A percentile compares a stretch with the other conserved stretches of the same genome.
phyloP scores from a whole-genome alignment of 2,329 filamentous ascomycete species.

The Trichophyton benhamiae region DNA sequence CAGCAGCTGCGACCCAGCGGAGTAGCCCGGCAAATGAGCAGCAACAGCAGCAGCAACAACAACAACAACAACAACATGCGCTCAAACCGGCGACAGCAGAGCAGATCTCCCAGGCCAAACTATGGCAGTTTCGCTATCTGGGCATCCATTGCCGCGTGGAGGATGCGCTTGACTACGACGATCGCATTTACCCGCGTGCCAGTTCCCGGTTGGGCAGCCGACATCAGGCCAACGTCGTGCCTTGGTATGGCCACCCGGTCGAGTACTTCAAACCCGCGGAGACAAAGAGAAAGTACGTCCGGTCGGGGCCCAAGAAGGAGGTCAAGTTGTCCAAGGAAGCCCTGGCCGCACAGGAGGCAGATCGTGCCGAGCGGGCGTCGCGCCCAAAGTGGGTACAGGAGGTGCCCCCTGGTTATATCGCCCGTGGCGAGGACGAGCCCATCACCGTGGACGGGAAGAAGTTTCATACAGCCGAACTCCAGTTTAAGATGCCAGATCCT shows the following conservation, averaged over 20 bases:
- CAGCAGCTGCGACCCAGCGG: slow-evolving; percentile 30
- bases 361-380: slow-evolving; percentile 65
- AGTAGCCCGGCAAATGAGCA: slow-evolving; percentile 38
- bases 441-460: slow-evolving; percentile 52
- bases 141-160: slow-evolving; percentile 92
- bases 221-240: slow-evolving; percentile 73
- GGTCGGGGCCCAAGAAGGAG: slow-evolving; percentile 58
- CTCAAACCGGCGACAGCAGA: slow-evolving; percentile 57
- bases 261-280: slow-evolving; percentile 81
- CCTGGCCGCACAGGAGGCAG: slow-evolving; percentile 64
- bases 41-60: slow-evolving; percentile 40
- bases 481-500: slow-evolving; percentile 62
- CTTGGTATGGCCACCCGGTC: slow-evolving; percentile 81
- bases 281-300: slow-evolving; percentile 63
- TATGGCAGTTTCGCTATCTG: slow-evolving; percentile 93
- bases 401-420: slow-evolving; percentile 73
- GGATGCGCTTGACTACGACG: slow-evolving; percentile 91
- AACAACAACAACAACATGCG: slow-evolving; percentile 46
- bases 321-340: slow-evolving; percentile 68
- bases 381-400: slow-evolving; percentile 91
- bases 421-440: slow-evolving; percentile 66
- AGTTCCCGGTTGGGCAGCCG: slow-evolving; percentile 83
- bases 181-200: slow-evolving; percentile 90
- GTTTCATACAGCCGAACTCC: slow-evolving; percentile 58
- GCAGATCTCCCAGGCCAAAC: slow-evolving; percentile 80